Base-by-base conservation (phyloP, 306 rosid species). In the Delonix regia region DNA sequence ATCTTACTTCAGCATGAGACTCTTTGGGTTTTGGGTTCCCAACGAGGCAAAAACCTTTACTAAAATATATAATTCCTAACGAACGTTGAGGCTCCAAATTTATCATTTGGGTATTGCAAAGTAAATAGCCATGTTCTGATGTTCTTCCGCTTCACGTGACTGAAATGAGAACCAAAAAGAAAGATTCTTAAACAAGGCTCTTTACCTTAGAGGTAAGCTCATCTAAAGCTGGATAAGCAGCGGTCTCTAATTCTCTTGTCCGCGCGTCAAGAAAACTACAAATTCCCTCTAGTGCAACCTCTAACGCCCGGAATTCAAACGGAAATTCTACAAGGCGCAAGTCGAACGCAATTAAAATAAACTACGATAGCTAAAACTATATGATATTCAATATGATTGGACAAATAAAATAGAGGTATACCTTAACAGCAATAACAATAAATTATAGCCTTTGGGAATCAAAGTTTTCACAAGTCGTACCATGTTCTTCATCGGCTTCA, bases 191-290 rank as follows among this genome's bases (percentile, higher is more conserved):
- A 75, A 44, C 41, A 52, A 65, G 57, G 59, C 28, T 3, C 60
- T 78, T 52, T 63, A 92, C 97, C 95, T 88, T 88, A 77, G 95
- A 82, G 47, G 92, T 92, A 5, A 92, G 88, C 77, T 88, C 97
- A 79, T 92, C 97, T 80, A 92, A 80, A 79, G 97, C 97, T 19
- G 95, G 97, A 86, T 92, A 92, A 77, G 91, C 85, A 75, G 61
- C 86, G 14, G 81, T 70, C 83, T 92, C 97, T 30, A 92, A 83
- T 39, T 88, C 91, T 68, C 80, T 88, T 13, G 97, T 85, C 38
- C 90, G 80, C 44, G 93, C 91, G 48, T 92, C 94, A 53, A 92
- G 97, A 79, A 81, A 87, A 73, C 91, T 90, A 76, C 97, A 92
- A 75, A 88, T 88, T 71, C 86, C 91, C 56, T 90, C 97, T 18